A percentile compares a stretch with the other conserved stretches of the same genome.
These are phyloP conservation scores for Phytomonas francai DNA, from an alignment of 208 protist species.

Conservation along the genomic window DNA sequence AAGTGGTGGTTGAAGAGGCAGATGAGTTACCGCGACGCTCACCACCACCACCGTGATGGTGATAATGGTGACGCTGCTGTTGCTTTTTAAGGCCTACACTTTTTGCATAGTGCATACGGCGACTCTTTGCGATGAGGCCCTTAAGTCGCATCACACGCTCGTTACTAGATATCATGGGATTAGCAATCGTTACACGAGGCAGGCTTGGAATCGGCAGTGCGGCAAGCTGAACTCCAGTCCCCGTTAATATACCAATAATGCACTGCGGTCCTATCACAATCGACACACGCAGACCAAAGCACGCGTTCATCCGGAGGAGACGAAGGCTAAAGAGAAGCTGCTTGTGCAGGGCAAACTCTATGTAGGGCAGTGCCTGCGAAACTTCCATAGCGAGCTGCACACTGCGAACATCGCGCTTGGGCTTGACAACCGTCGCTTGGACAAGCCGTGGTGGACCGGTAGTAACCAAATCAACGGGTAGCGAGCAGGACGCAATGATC, in stretches of 20 bases:
- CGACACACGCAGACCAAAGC: conserved; percentile 73
- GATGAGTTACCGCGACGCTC: conserved; percentile 8
- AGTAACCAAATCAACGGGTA: conserved; percentile 62
- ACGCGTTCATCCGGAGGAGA: conserved; percentile 74
- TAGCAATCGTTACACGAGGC: conserved; percentile 57
- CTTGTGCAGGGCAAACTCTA: conserved; percentile 87
- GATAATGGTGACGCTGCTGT: neutral
- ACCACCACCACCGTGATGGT: conserved; percentile 1
- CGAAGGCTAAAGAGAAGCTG: conserved; percentile 86
- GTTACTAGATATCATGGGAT: conserved; percentile 41
- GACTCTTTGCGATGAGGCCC: conserved; percentile 42
- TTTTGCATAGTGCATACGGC: conserved; percentile 5
- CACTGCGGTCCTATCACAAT: conserved; percentile 58
- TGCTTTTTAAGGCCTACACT: conserved; percentile 2
- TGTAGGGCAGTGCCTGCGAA: conserved; percentile 81
- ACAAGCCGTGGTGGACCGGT: conserved; percentile 62
- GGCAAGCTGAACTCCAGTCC: conserved; percentile 67
- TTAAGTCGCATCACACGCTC: conserved; percentile 62
- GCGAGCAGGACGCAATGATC: conserved; percentile 64
- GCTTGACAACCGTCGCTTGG: conserved; percentile 57
- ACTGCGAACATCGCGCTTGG: conserved; percentile 61
- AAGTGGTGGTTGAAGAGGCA: conserved; percentile 7
- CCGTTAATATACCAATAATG: conserved; percentile 74
- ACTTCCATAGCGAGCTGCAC: conserved; percentile 71
- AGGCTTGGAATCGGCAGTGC: conserved; percentile 56